Evolutionary conservation across 345 rosid genomes (phyloP).

Genomic region (Eucalyptus paniculata): DNA sequence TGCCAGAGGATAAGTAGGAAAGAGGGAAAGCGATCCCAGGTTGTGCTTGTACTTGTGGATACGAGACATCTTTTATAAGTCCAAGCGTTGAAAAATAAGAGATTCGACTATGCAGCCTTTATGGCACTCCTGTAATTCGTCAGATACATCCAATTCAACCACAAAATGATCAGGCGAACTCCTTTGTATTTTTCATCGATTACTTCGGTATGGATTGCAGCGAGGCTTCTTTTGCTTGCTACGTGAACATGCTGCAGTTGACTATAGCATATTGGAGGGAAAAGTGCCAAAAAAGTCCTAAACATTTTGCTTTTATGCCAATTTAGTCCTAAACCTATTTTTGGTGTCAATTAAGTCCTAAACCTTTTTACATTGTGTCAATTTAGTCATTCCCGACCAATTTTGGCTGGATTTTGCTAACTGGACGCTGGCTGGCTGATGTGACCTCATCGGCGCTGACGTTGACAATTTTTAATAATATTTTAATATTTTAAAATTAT

Average conservation of each 20-base stretch:
- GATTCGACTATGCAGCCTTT: not conserved
- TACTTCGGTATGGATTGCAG: not conserved
- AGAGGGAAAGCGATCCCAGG: not conserved
- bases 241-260: not conserved
- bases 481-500: no score
- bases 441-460: no score
- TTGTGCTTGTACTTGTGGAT: not conserved
- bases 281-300: no score
- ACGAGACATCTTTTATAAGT: not conserved
- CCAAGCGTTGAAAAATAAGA: not conserved
- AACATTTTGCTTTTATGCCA: no score
- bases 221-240: not conserved
- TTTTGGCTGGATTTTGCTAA: no score
- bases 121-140: not conserved
- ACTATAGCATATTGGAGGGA: not conserved
- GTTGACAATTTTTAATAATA: no score
- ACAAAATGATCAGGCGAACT: not conserved
- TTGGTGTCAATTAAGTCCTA: no score
- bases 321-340: no score
- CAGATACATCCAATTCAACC: not conserved
- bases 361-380: no score
- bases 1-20: not conserved
- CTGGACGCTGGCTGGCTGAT: accelerated
- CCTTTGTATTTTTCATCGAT: not conserved
- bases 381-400: no score